Evolutionary conservation across 2,329 filamentous ascomycete genomes (phyloP), one percentile per base, ranked within the genome.

Genomic region (Teratosphaeriaceae sp.): DNA sequence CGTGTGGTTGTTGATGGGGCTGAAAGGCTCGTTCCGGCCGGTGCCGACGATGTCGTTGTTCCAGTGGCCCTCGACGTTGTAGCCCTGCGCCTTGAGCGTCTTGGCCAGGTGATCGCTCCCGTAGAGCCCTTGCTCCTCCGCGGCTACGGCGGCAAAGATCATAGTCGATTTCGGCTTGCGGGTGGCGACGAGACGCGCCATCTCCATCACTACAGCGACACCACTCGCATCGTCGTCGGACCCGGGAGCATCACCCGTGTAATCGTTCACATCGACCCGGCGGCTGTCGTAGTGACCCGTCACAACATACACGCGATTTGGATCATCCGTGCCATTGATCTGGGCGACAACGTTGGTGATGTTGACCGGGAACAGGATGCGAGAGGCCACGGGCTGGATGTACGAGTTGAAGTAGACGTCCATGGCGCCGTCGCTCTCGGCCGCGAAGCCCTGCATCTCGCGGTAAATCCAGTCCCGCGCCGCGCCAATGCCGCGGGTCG

Each of bases 161-260:
- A 79, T 73, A 1, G 74, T 78, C 1, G 74, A 70, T 42, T 65
- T 65, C 1, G 72, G 47, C 41, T 36, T 49, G 9, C 63, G 64
- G 34, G 63, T 70, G 0, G 75, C 69, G 45, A 75, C 64, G 33
- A 78, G 63, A 9, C 75, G 66, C 2, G 75, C 74, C 30, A 79
- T 65, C 58, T 80, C 76, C 53, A 79, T 67, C 0, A 72, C 69
- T 18, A 79, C 65, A 58, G 74, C 72, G 11, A 76, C 73, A 2
- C 75, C 75, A 5, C 69, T 74, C 0, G 73, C 76, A 53, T 80
- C 75, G 52, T 79, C 76, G 46, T 79, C 74, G 0, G 76, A 75
- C 1, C 76, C 76, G 0, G 76, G 76, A 2, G 74, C 70, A 49
- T 78, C 73, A 23, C 63, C 63, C 12, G 66, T 66, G 48, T 71